Conservation (phyloP, 768 basidiomycete species). For the Suillus fuscotomentosus region DNA sequence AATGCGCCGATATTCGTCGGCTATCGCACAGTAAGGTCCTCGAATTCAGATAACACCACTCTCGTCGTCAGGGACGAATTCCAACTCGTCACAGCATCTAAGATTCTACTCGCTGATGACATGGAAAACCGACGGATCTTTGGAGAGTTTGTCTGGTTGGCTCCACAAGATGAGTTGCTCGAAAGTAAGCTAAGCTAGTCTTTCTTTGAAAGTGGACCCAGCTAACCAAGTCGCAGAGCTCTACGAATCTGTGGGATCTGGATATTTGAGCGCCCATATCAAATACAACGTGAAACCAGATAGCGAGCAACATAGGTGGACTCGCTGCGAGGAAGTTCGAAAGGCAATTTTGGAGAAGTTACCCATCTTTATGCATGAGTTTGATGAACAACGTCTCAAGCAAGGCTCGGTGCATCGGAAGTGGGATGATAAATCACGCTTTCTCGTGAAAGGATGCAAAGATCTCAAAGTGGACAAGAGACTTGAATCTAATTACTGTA, state of each 20-base stretch:
- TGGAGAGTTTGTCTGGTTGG: conserved; percentile 64
- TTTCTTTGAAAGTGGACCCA: too few species aligned
- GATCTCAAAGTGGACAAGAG: conserved; percentile 58
- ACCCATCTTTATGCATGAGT: conserved; percentile 85
- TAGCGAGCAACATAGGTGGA: conserved; percentile 37
- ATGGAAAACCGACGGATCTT: conserved; percentile 72
- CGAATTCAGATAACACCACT: conserved; percentile 30
- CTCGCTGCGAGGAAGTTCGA: conserved; percentile 47
- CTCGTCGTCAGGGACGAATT: conserved; percentile 37
- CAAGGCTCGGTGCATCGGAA: conserved; percentile 50
- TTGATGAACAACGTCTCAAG: conserved; percentile 53
- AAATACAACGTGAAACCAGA: conserved; percentile 66
- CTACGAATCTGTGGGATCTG: conserved; percentile 71
- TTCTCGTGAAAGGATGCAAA: conserved; percentile 61
- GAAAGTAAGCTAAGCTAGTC: conserved; percentile 54
- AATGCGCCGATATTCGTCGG: conserved; percentile 67
- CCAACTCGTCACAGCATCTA: conserved; percentile 59
- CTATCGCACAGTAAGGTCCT: conserved; percentile 41
- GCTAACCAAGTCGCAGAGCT: conserved; percentile 44
- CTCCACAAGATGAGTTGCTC: conserved; percentile 84
- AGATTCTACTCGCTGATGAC: conserved; percentile 82
- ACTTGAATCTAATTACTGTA: conserved; percentile 44
- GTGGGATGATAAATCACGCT: conserved; percentile 56
- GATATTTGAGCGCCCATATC: conserved; percentile 64
- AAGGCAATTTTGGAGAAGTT: conserved; percentile 69